Evolutionary conservation across 129 eudicot species (phyloP).

Genomic region (Solidago caesia): DNA sequence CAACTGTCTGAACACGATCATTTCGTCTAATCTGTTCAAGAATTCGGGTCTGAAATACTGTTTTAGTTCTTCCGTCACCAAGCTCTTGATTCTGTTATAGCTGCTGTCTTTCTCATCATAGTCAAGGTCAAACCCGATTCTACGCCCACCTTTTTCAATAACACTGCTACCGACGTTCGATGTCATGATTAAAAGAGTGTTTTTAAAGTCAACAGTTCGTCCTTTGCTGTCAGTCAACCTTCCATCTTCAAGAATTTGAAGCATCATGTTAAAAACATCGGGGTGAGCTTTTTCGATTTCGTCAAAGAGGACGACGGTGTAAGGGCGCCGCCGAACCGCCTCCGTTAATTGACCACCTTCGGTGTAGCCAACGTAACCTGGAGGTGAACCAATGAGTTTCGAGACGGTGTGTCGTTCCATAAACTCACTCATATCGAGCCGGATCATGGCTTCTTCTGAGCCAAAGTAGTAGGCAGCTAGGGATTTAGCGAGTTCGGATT

Average conservation of each 20-base stretch:
- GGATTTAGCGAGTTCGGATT: constrained; percentile 83
- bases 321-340: constrained; percentile 87
- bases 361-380: constrained; percentile 88
- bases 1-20: constrained; percentile 83
- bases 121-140: constrained; percentile 71
- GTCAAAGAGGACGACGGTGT: constrained; percentile 81
- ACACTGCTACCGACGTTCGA: constrained; percentile 88
- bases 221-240: constrained; percentile 89
- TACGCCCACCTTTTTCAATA: constrained; percentile 72
- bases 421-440: constrained; percentile 91
- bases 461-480: constrained; percentile 92
- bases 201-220: constrained; percentile 82
- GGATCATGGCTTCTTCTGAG: constrained; percentile 91
- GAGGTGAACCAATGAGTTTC: constrained; percentile 90
- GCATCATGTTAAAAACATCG: constrained; percentile 92
- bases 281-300: constrained; percentile 92
- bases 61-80: constrained; percentile 76
- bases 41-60: constrained; percentile 88
- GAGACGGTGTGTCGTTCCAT: constrained; percentile 96
- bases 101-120: constrained; percentile 69
- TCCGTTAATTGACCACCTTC: constrained; percentile 93
- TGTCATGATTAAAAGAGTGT: constrained; percentile 88
- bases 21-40: constrained; percentile 83
- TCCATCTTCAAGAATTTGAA: constrained; percentile 89
- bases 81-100: constrained; percentile 67